phyloP scores from a whole-genome alignment of 2,329 filamentous ascomycete genomes.

The Bretziella fagacearum region DNA sequence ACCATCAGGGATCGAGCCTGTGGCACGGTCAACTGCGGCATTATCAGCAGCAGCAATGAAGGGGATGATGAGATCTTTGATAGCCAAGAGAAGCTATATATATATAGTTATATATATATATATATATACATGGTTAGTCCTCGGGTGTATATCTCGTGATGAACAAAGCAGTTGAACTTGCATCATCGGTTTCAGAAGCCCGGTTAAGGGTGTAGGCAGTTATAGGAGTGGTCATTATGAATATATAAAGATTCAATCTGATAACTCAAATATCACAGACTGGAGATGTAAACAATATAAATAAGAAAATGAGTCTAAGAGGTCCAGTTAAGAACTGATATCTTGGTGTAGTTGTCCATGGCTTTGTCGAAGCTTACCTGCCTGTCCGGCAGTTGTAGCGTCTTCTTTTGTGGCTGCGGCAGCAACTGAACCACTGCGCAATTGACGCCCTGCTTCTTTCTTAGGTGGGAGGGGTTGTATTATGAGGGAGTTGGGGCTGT shows the following conservation, averaged over 20 bases:
- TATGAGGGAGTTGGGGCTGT: no score
- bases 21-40: constrained; percentile 24
- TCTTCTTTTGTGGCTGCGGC: no score
- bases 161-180: constrained; percentile 20
- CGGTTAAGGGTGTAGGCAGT: constrained; percentile 18
- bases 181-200: constrained; percentile 31
- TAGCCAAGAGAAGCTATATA: constrained; percentile 46
- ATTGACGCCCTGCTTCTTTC: no score
- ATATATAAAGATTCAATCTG: not conserved
- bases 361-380: no score
- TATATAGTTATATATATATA: constrained; percentile 2
- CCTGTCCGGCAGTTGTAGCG: no score
- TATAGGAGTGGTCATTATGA: not conserved
- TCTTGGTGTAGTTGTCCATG: no score
- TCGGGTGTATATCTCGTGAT: no score
- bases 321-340: no score
- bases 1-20: constrained; percentile 31
- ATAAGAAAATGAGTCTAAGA: no score
- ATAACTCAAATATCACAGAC: not conserved
- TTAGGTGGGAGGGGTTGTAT: no score
- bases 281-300: no score
- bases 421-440: no score
- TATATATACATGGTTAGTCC: not conserved
- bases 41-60: constrained; percentile 55
- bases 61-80: constrained; percentile 50